These are phyloP conservation scores for Cenchrus fungigraminus DNA, from an alignment of 176 grass and related monocot species.

Conservation along the genomic window DNA sequence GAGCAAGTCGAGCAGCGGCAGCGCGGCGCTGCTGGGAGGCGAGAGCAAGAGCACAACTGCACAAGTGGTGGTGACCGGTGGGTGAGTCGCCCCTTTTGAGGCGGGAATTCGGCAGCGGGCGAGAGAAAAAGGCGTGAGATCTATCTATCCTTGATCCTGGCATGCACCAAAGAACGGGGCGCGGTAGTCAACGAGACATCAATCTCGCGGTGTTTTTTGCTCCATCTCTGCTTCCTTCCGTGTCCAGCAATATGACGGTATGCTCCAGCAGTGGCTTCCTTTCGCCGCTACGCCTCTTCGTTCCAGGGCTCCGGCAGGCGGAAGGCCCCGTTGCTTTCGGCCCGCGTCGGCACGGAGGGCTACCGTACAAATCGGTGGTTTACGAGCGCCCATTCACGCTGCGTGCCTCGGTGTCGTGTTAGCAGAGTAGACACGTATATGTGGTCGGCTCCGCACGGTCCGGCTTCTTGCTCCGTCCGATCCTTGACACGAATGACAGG, in stretches of 20 bases:
- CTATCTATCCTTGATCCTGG: too few relatives aligned
- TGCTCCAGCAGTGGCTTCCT: too few relatives aligned
- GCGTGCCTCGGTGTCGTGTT: neutral
- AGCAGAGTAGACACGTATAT: neutral
- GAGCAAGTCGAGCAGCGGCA: neutral
- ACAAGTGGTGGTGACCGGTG: neutral
- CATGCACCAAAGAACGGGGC: too few relatives aligned
- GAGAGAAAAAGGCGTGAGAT: neutral
- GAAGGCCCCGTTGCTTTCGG: neutral
- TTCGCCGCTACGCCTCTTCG: neutral
- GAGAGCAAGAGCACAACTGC: neutral
- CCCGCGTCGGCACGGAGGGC: neutral
- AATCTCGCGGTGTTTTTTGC: too few relatives aligned
- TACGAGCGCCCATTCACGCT: neutral
- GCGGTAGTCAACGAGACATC: too few relatives aligned
- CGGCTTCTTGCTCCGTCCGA: too few relatives aligned
- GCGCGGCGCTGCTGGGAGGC: neutral
- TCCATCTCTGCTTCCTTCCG: too few relatives aligned
- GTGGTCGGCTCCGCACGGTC: neutral
- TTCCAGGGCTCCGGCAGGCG: neutral
- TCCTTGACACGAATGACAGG: neutral
- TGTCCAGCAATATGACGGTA: neutral
- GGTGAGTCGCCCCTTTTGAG: slow-evolving; percentile 28
- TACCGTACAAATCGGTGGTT: slow-evolving; percentile 24
- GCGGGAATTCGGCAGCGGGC: slow-evolving; percentile 28